Percentiles rank a stretch among this genome's conserved stretches.
These are phyloP conservation scores for Ceratobasidium sp. DNA, from an alignment of 1,284 basidiomycete genomes.

Conservation along the genomic window DNA sequence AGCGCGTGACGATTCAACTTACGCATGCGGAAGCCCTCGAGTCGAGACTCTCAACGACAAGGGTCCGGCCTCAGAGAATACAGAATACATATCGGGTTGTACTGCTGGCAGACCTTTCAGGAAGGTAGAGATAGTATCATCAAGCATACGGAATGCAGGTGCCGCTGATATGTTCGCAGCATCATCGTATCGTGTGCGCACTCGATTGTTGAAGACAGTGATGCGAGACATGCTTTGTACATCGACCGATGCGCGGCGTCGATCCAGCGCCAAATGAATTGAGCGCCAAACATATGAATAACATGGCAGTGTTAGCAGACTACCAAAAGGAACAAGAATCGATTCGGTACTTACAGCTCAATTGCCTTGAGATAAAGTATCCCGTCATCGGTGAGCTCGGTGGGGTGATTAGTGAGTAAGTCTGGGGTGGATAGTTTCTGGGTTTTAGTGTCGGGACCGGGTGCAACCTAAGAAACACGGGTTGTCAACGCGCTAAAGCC, in stretches of 20 bases:
- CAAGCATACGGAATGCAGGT: slow-evolving; percentile 34
- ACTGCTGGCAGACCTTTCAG: slow-evolving; percentile 6
- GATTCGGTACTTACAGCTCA: slow-evolving; percentile 33
- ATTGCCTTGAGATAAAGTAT: slow-evolving; percentile 33
- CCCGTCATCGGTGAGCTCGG: slow-evolving; percentile 38
- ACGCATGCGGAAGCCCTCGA: slow-evolving; percentile 20
- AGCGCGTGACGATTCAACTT: neutral
- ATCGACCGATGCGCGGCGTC: neutral
- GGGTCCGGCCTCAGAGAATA: neutral
- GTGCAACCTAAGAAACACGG: slow-evolving; percentile 1
- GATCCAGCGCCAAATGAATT: slow-evolving; percentile 1
- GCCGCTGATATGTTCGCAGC: slow-evolving; percentile 32
- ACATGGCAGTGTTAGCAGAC: neutral
- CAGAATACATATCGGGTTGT: neutral
- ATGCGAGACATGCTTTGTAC: slow-evolving; percentile 21
- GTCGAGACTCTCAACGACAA: neutral
- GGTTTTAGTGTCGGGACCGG: neutral
- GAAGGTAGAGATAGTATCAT: slow-evolving; percentile 34
- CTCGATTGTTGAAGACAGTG: slow-evolving; percentile 39
- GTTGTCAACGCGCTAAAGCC: neutral
- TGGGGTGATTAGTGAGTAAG: slow-evolving; percentile 35
- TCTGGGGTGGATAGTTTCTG: slow-evolving; percentile 34
- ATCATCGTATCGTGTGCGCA: slow-evolving; percentile 40
- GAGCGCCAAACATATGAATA: neutral
- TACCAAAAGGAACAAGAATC: neutral